Evolutionary conservation across 1,139 yeast genomes (phyloP), one percentile per base, ranked within the genome.

Genomic region (Tardiomyces depauwii): DNA sequence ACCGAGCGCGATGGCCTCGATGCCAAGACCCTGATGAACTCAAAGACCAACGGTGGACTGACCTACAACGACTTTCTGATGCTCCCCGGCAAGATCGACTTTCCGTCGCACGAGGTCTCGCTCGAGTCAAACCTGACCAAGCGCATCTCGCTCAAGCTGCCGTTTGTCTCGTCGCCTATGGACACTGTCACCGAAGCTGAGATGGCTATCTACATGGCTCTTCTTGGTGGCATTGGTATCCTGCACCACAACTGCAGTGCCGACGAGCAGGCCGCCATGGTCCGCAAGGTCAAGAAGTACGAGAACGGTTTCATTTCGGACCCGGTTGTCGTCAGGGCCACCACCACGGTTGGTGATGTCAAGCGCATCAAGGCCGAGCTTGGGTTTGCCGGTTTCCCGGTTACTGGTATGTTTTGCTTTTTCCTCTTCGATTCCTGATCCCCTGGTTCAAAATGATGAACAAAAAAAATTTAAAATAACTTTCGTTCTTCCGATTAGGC

Each of bases 401-500:
- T 91, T 64, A 93, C 98, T 70, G 96, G 97, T 91, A 86, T 75
- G 98, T 88, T 56, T 13, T 36, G 27, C 43, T 38, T 40, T 40
- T 38, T 40, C 39, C 39, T 42, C 39, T 43, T 38, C 38, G 27
- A 16, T 23, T 25, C 40, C 33, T 46, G 47, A 47, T 47, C 46
- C 48, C 45, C 39, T 39, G 44, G 28, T 45, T 47, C 43, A 21
- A n/a, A n/a, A 66, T 82, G 94, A 85, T 84, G 94, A 30, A 30
- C 59, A 48, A 39, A 49, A 47, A 44, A 47, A 49, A 57, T 60
- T 59, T 58, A 62, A 58, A 66, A 73, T 86, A 88, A 91, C 97
- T 91, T 91, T 91, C 98, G 97, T 91, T 91, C 98, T 91, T 83
- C 98, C 95, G 96, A 55, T 82, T 63, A 67, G 94, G 84, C 86